Evolutionary conservation across 257 asterid species (phyloP), one percentile per base, ranked within the genome.

Genomic region (Nicotiana undulata): DNA sequence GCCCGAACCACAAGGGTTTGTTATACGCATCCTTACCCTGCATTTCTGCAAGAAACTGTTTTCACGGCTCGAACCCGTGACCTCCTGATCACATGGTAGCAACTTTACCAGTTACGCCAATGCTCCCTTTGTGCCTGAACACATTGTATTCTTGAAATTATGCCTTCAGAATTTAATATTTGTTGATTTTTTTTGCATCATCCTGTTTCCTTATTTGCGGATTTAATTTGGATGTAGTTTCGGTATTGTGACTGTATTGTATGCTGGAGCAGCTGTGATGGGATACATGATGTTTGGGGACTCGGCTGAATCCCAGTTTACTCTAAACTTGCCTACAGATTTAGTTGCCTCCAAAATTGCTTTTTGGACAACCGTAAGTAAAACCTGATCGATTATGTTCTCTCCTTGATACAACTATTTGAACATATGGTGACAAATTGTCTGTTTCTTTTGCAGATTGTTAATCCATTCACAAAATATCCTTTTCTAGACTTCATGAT

Each of bases 401-500:
- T 63, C 29, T 29, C 51, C 76, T 79, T 79, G 4, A 79, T 40
- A 60, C 29, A 63, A 26, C 63, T 8, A 79, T 18, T 63, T 63
- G 74, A 2, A 79, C 52, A 24, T 2, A 9, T 5, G 28, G 70
- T 83, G 68, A 24, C 86, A 63, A 83, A 82, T 79, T 56, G 24
- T 75, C 55, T 58, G 1, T 34, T 59, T 83, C 59, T 83, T 81
- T 68, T 86, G 88, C 94, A 95, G 99, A 96, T 96, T 0, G 97
- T 96, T 80, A 96, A 96, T 86, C 99, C 99, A 77, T 90, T 96
- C 67, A 94, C 99, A 28, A 96, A 96, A 90, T 96, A 94, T 94
- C 98, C 98, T 92, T 92, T 87, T 82, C 28, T 16, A 79, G 61
- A 22, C 20, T 7, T 29, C 77, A 7, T 2, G 77, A 34, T 68